Percentiles rank a stretch among this genome's conserved stretches.
These are phyloP conservation scores for Cardamine resedifolia DNA, from an alignment of 345 rosid species.

Conservation along the genomic window DNA sequence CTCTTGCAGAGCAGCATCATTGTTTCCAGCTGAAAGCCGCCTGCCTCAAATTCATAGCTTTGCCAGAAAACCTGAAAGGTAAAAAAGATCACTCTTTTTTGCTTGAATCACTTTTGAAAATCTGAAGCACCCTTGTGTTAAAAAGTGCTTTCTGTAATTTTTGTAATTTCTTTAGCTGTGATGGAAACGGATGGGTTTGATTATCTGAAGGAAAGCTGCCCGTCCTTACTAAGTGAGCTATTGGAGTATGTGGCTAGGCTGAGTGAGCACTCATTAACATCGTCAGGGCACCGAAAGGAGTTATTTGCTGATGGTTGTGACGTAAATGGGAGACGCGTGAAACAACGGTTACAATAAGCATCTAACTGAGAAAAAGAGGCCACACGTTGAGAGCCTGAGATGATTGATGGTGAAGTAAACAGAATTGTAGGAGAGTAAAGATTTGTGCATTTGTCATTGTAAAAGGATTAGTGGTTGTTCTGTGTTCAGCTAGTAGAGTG, in stretches of 20 bases:
- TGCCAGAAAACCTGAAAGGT: conserved; percentile 70
- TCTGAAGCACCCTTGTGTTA: background rate
- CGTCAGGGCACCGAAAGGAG: conserved; percentile 47
- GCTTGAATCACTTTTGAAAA: conserved; percentile 4
- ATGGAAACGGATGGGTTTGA: conserved; percentile 82
- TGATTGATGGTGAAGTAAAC: conserved; percentile 18
- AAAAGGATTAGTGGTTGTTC: conserved; percentile 30
- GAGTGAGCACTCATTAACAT: conserved; percentile 54
- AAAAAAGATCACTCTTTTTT: background rate
- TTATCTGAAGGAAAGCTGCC: conserved; percentile 62
- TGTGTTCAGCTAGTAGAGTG: conserved; percentile 32
- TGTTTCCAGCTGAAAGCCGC: conserved; percentile 67
- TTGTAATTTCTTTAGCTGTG: conserved; percentile 49
- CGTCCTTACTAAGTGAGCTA: conserved; percentile 57
- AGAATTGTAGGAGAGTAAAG: conserved; percentile 31
- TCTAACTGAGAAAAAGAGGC: background rate
- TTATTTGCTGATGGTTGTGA: conserved; percentile 54
- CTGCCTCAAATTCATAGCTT: conserved; percentile 65
- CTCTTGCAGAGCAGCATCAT: conserved; percentile 85
- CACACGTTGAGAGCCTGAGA: conserved; percentile 1
- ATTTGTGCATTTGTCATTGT: conserved; percentile 39
- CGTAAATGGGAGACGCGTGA: conserved; percentile 63
- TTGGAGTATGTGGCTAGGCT: conserved; percentile 55
- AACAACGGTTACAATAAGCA: conserved; percentile 62
- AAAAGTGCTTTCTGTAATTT: background rate